Evolutionary conservation across 306 rosid species (phyloP).

Genomic region (Astragalus membranaceus): DNA sequence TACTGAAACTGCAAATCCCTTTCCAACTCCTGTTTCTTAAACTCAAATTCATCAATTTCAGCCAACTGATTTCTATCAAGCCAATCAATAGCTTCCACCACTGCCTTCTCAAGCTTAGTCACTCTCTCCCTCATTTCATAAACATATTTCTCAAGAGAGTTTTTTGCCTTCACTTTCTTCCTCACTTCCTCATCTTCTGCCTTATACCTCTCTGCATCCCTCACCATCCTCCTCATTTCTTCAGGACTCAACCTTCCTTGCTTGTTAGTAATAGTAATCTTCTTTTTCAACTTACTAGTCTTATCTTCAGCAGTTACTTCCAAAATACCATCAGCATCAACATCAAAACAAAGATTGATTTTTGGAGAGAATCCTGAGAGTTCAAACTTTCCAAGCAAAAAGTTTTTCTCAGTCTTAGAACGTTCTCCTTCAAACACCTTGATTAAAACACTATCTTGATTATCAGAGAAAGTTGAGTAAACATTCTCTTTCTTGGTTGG

Average conservation of each 20-base stretch:
- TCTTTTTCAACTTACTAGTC: conserved; percentile 9
- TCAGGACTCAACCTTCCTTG: conserved; percentile 28
- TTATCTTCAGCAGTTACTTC: conserved; percentile 25
- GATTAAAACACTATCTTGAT: conserved; percentile 3
- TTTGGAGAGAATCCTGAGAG: conserved; percentile 11
- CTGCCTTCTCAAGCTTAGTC: conserved; percentile 20
- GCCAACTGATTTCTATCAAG: conserved; percentile 37
- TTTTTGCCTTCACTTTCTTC: conserved; percentile 30
- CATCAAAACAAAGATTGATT: conserved; percentile 27
- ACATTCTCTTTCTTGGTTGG: conserved; percentile 28
- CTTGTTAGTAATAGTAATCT: conserved; percentile 28
- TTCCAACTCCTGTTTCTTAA: conserved; percentile 27
- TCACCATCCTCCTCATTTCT: conserved; percentile 35
- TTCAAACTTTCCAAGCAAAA: conserved; percentile 26
- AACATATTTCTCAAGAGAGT: conserved; percentile 29
- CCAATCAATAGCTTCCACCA: conserved; percentile 34
- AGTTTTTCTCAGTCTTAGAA: conserved; percentile 18
- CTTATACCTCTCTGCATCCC: conserved; percentile 24
- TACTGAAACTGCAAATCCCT: not conserved
- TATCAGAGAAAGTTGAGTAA: conserved; percentile 13
- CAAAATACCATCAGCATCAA: conserved; percentile 30
- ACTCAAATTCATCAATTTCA: conserved; percentile 33
- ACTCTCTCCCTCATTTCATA: conserved; percentile 21
- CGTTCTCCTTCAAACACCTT: conserved; percentile 35
- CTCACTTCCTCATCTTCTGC: conserved; percentile 27